Conservation (phyloP, 2,329 filamentous ascomycete species). For the Sporothrix brunneoviolacea region DNA sequence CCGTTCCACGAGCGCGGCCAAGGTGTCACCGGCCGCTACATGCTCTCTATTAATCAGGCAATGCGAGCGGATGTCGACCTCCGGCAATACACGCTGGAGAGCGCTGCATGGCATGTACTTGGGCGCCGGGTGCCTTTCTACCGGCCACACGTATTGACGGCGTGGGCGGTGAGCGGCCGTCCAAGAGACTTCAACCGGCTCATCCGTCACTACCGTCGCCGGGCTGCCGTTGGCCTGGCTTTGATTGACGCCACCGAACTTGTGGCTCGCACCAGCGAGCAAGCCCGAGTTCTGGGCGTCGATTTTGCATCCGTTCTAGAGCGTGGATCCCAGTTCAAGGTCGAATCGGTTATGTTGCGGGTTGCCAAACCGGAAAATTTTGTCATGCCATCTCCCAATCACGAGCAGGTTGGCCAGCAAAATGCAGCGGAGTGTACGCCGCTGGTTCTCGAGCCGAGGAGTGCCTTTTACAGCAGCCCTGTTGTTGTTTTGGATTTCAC, state of each 20-base stretch:
- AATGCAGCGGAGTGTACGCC: constrained; percentile 93
- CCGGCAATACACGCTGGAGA: constrained; percentile 93
- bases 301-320: constrained; percentile 97
- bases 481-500: constrained; percentile 92
- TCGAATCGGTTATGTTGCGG: constrained; percentile 97
- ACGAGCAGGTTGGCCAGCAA: constrained; percentile 86
- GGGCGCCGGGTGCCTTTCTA: constrained; percentile 87
- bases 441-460: constrained; percentile 95
- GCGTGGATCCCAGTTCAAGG: constrained; percentile 94
- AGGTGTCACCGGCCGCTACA: constrained; percentile 86
- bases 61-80: constrained; percentile 91
- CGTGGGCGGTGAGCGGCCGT: constrained; percentile 69
- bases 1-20: constrained; percentile 50
- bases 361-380: constrained; percentile 97
- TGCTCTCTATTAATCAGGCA: constrained; percentile 95
- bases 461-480: constrained; percentile 86
- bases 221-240: constrained; percentile 77
- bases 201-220: constrained; percentile 67
- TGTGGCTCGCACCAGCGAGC: constrained; percentile 82
- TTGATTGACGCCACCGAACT: constrained; percentile 88
- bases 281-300: constrained; percentile 84
- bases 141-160: constrained; percentile 67
- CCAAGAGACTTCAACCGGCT: constrained; percentile 66
- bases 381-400: constrained; percentile 79
- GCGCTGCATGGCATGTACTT: constrained; percentile 84